Conservation (phyloP, 345 rosid species). For the Mangifera indica region DNA sequence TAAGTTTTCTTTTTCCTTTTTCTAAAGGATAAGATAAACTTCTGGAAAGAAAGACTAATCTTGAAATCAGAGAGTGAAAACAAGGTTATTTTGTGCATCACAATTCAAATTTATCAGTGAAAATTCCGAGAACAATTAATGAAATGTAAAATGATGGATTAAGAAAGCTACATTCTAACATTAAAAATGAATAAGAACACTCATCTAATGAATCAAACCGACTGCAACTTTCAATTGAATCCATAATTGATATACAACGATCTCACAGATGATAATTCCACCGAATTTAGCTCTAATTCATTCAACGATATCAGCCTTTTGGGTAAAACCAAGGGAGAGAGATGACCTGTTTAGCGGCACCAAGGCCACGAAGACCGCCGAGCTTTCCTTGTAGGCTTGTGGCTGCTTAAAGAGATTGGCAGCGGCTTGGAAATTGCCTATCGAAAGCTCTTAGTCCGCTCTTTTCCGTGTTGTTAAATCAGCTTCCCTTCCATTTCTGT, state of each 20-base stretch:
- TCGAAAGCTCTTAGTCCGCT: slow-evolving; percentile 43
- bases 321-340: not conserved
- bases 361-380: slow-evolving; percentile 47
- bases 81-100: no score
- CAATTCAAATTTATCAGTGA: not conserved
- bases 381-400: slow-evolving; percentile 42
- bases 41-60: no score
- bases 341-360: slow-evolving; percentile 44
- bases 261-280: slow-evolving; percentile 23
- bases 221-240: slow-evolving; percentile 29
- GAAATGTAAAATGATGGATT: not conserved
- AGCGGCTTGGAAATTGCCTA: slow-evolving; percentile 40
- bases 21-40: no score
- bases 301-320: slow-evolving; percentile 24
- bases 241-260: slow-evolving; percentile 36
- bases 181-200: not conserved
- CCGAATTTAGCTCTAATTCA: slow-evolving; percentile 29
- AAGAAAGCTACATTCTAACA: not conserved
- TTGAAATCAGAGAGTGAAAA: no score
- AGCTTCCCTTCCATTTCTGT: slow-evolving; percentile 13
- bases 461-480: slow-evolving; percentile 24
- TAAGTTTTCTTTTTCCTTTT: no score
- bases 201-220: slow-evolving; percentile 30
- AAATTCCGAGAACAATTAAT: no score
- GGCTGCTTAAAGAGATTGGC: slow-evolving; percentile 45